Evolutionary conservation across 441 rosid genomes (phyloP).

Genomic region (Rhodomyrtus psidioides): DNA sequence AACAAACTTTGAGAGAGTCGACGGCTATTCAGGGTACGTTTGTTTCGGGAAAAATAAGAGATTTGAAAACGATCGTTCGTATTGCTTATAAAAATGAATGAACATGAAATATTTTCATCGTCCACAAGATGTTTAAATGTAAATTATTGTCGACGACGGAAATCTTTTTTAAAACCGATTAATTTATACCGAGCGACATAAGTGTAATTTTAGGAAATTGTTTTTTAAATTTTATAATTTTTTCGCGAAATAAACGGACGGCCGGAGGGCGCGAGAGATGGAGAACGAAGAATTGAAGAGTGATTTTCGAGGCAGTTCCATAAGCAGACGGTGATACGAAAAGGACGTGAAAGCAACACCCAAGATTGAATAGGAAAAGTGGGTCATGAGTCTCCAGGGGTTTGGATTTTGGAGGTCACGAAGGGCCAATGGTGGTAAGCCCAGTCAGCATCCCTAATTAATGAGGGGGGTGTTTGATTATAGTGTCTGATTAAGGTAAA

Average conservation of each 20-base stretch:
- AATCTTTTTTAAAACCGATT: not conserved
- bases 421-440: not conserved
- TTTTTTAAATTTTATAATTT: not conserved
- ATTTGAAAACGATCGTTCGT: not conserved
- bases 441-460: not conserved
- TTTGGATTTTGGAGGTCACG: not conserved
- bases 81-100: fast-evolving
- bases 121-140: fast-evolving
- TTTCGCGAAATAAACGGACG: not conserved
- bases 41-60: not conserved
- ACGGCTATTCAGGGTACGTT: fast-evolving
- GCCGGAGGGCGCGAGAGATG: no score
- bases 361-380: not conserved
- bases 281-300: not conserved
- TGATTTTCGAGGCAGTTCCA: not conserved
- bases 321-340: not conserved
- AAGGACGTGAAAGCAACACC: not conserved
- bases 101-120: not conserved
- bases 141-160: not conserved
- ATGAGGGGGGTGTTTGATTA: not conserved
- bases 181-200: not conserved
- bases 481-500: not conserved
- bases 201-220: fast-evolving
- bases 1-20: not conserved
- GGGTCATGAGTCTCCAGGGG: not conserved